Evolutionary conservation across 805 yeast species (phyloP), one percentile per base, ranked within the genome.

Genomic region (Metschnikowia anglica): DNA sequence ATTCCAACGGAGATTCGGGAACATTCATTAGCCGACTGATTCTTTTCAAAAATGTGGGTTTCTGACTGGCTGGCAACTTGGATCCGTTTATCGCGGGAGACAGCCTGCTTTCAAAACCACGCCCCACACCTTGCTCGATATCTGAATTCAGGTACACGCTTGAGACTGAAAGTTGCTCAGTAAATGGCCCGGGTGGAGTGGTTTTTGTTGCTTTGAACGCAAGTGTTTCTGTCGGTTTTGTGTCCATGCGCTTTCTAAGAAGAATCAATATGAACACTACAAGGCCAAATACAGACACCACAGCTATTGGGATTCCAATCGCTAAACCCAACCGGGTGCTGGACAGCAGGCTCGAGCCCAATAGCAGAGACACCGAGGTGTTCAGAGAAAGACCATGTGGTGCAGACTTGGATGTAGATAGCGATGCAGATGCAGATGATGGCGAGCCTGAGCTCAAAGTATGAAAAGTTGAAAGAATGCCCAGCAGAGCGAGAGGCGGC

Each of bases 291-390:
- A 62, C 20, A 10, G 49, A 47, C 26, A 66, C 46, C n/a, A 59
- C 47, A 13, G 63, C 66, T 37, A 62, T 47, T 21, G 64, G 66
- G 37, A 61, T 54, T 10, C 69, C 70, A 46, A 61, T 61, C 39
- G 59, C 66, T 62, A 53, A 45, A 3, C 69, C 70, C 17, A 65
- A 48, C 12, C 55, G 54, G 21, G 47, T 46, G 19, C 47, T 40
- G 3, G 50, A 42, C 28, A 39, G 34, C 41, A 17, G 38, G 17
- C 38, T 34, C 0, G 41, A 4, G 29, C 26, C 28, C 24, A 39
- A 17, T 21, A 39, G 13, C 35, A 34, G 42, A 11, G 41, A 19
- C 8, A 36, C 17, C 8, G 24, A 28, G 3, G 47, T 26, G 5
- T 12, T 20, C 37, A 31, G 47, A 1, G 41, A 5, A 12, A 40